phyloP scores from a whole-genome alignment of 805 yeast genomes.

The Metschnikowia corniflorae region DNA sequence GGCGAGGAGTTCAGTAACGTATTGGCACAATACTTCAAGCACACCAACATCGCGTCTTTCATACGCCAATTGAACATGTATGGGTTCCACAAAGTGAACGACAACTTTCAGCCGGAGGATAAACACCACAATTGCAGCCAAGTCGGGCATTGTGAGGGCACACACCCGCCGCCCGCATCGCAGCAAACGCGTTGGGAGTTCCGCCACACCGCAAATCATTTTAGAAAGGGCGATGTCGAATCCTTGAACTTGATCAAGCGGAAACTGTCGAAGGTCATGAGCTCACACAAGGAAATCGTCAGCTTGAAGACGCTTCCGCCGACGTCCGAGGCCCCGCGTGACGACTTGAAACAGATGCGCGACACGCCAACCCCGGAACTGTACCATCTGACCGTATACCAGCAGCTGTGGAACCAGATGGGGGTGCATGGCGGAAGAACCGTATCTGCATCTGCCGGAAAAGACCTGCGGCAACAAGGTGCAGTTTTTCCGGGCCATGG shows the following conservation, averaged over 20 bases:
- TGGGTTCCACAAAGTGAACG: conserved; percentile 45
- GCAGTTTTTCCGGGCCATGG: not conserved
- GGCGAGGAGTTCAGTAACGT: conserved; percentile 84
- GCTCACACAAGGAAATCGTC: conserved; percentile 38
- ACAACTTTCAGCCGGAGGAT: conserved; percentile 29
- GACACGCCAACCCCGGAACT: conserved; percentile 11
- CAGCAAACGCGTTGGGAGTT: conserved; percentile 69
- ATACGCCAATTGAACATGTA: conserved; percentile 45
- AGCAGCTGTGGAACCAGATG: conserved; percentile 20
- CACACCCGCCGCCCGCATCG: conserved; percentile 17
- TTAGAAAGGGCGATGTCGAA: conserved; percentile 77
- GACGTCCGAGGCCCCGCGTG: conserved; percentile 16
- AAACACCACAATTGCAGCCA: conserved; percentile 7
- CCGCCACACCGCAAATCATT: conserved; percentile 73
- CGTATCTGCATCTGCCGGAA: not conserved
- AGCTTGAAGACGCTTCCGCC: conserved; percentile 32
- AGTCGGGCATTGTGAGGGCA: not conserved
- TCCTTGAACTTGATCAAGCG: conserved; percentile 74
- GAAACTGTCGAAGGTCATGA: conserved; percentile 49
- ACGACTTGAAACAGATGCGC: conserved; percentile 3
- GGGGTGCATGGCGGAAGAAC: conserved; percentile 2
- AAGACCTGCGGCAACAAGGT: conserved; percentile 5
- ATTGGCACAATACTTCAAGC: conserved; percentile 50
- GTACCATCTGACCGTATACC: conserved; percentile 20
- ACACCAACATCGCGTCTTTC: conserved; percentile 42